Percentiles rank a stretch among this genome's conserved stretches.
These are phyloP conservation scores for Epichloe bromicola DNA, from an alignment of 2,329 filamentous ascomycete genomes.

Conservation along the genomic window DNA sequence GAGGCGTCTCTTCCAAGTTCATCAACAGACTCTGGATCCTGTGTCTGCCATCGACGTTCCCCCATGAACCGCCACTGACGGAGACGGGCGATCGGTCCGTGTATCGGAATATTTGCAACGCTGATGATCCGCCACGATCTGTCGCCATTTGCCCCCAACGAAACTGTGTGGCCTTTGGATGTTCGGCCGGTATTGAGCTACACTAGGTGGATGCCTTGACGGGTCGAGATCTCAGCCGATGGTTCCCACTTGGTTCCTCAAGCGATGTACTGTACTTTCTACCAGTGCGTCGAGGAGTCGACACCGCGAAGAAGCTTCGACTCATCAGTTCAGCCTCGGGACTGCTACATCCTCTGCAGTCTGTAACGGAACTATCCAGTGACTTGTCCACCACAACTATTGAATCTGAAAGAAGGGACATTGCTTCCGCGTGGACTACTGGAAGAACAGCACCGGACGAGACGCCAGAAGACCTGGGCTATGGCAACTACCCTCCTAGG, in stretches of 20 bases:
- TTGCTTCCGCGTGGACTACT: slow-evolving; percentile 7
- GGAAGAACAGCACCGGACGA: slow-evolving; percentile 2
- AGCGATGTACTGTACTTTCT: slow-evolving; percentile 49
- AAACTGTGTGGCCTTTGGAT: slow-evolving; percentile 53
- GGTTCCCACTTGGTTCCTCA: slow-evolving; percentile 40
- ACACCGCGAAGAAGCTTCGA: slow-evolving; percentile 43
- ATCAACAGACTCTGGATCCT: slow-evolving; percentile 3
- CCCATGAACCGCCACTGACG: slow-evolving; percentile 14
- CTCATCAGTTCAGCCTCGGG: slow-evolving; percentile 47
- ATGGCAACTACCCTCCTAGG: background rate
- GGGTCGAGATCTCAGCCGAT: slow-evolving; percentile 35
- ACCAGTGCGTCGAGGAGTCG: slow-evolving; percentile 32
- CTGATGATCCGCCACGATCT: slow-evolving; percentile 50
- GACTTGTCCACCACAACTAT: slow-evolving; percentile 13
- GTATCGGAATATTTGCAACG: slow-evolving; percentile 40
- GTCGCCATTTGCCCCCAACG: slow-evolving; percentile 53
- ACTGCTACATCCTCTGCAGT: slow-evolving; percentile 12
- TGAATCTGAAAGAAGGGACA: slow-evolving; percentile 9
- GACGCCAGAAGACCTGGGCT: background rate
- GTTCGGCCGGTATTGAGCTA: slow-evolving; percentile 47
- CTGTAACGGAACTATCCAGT: slow-evolving; percentile 10
- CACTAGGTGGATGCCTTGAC: slow-evolving; percentile 41
- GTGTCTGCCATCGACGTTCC: slow-evolving; percentile 14
- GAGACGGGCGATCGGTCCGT: slow-evolving; percentile 19
- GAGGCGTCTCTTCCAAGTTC: background rate